phyloP scores from a whole-genome alignment of 2,329 filamentous ascomycete genomes.

The Aplosporella prunicola region DNA sequence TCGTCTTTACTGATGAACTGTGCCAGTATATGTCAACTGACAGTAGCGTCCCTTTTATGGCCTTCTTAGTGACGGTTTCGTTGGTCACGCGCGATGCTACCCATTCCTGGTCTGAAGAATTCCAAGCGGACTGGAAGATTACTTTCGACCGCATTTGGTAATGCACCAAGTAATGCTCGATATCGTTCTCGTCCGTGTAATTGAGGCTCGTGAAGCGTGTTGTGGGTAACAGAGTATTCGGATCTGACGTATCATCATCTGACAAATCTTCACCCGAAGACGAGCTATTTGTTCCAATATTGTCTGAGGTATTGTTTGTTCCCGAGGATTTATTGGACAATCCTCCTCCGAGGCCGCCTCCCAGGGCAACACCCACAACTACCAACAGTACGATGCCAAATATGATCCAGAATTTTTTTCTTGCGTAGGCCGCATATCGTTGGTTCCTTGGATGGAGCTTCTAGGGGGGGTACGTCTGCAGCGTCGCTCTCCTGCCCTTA shows the following conservation, averaged over 20 bases:
- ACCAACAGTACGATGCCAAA: background rate
- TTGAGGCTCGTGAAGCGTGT: slow-evolving; percentile 1
- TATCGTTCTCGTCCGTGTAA: slow-evolving; percentile 2
- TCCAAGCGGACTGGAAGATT: slow-evolving; percentile 3
- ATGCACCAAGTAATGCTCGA: background rate
- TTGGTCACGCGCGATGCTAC: background rate
- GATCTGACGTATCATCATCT: too few relatives aligned
- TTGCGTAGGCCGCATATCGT: slow-evolving; percentile 1
- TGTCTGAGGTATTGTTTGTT: background rate
- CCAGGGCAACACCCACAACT: background rate
- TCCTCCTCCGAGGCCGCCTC: background rate
- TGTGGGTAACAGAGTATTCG: background rate
- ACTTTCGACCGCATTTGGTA: background rate
- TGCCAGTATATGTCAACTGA: background rate
- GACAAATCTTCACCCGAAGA: too few relatives aligned
- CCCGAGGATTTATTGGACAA: slow-evolving; percentile 1
- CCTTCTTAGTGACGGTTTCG: background rate
- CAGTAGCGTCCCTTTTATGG: background rate
- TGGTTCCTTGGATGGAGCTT: background rate
- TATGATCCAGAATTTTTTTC: background rate
- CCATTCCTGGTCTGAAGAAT: background rate
- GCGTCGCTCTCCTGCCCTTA: too few relatives aligned
- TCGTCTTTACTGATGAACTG: too few relatives aligned
- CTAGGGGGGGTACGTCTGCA: too few relatives aligned
- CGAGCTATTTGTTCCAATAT: background rate